Base-by-base conservation (phyloP, 176 grass and related monocot genomes). In the Hsuehochloa calcarea region DNA sequence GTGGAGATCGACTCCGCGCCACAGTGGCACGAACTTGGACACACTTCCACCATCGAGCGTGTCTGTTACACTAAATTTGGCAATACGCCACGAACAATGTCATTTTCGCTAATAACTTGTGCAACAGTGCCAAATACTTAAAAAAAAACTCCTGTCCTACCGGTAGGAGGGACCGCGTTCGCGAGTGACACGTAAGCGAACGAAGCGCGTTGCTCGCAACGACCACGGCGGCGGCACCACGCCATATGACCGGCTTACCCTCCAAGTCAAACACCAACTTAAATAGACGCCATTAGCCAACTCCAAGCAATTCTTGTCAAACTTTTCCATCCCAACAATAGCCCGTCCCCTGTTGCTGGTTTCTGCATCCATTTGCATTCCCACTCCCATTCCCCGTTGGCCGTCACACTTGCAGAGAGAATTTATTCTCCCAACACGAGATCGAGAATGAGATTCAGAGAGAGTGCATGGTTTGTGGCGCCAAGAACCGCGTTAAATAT, bases 391-490 rank as follows among this genome's bases (percentile, higher is more conserved):
- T 20, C 20, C 72, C 52, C 65, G 19, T 71, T 62, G 72, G 65
- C 43, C 73, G 3, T 6, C 68, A 19, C 65, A 20, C 20, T 47
- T 5, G 26, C 65, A 25, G 71, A 59, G 71, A 59, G 43, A 81
- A 71, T 64, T 64, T 79, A 85, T 85, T 44, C 26, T 86, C 71
- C 72, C 83, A 29, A 77, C 35, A 65, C 73, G 19, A 31, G 23
- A 65, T 41, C 82, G 55, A 58, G 70, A 73, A 3, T 4, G 79
- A 63, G 44, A 45, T 25, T 23, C 25, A 68, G 66, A 19, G 16
- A 38, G 75, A 6, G 29, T 47, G 82, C 82, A 69, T 81, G 82
- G 82, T 89, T 81, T 68, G 65, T 78, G 72, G 84, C 72, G 63
- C 82, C 76, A 74, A 40, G 46, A 4, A 52, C 55, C 20, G 49